Evolutionary conservation across 768 basidiomycete genomes (phyloP).

Genomic region (Crucibulum laeve): DNA sequence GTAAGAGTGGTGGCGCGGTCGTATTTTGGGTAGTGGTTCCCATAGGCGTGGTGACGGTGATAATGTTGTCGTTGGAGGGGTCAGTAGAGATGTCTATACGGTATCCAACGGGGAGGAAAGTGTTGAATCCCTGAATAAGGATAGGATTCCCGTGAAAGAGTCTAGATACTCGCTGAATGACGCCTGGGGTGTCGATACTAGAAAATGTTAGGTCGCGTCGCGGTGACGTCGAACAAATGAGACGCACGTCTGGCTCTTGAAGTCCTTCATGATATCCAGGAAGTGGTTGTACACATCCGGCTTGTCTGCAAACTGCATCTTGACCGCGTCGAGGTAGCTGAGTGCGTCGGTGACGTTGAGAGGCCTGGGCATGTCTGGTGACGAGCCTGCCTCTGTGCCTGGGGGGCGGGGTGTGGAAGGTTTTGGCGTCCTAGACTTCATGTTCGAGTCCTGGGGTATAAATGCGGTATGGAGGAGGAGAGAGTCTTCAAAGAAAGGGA

Average conservation of each 20-base stretch:
- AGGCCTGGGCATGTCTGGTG: conserved; percentile 48
- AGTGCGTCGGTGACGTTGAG: conserved; percentile 92
- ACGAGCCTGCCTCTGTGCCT: too few relatives aligned
- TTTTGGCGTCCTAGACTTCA: conserved; percentile 25
- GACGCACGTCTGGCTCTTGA: conserved; percentile 90
- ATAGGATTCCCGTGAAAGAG: conserved; percentile 87
- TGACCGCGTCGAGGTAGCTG: conserved; percentile 92
- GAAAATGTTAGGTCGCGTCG: conserved; percentile 10
- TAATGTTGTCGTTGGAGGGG: conserved; percentile 64
- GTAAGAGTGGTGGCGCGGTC: conserved; percentile 23
- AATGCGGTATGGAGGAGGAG: conserved; percentile 15
- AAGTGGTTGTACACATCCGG: conserved; percentile 95
- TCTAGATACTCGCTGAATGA: conserved; percentile 90
- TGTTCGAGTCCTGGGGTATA: conserved; percentile 13
- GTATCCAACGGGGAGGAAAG: conserved; percentile 92
- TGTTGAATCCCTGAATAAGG: conserved; percentile 97
- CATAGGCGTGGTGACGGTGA: conserved; percentile 77
- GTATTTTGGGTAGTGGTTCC: conserved; percentile 70
- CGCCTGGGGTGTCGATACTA: conserved; percentile 96
- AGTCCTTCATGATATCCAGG: conserved; percentile 98
- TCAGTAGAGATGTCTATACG: conserved; percentile 83
- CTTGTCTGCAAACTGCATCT: conserved; percentile 82
- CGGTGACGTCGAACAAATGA: too few relatives aligned
- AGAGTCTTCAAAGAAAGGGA: conserved; percentile 11
- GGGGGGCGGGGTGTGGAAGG: conserved; percentile 37